Conservation (phyloP, 2,329 filamentous ascomycete genomes). For the Colletotrichum trifolii region DNA sequence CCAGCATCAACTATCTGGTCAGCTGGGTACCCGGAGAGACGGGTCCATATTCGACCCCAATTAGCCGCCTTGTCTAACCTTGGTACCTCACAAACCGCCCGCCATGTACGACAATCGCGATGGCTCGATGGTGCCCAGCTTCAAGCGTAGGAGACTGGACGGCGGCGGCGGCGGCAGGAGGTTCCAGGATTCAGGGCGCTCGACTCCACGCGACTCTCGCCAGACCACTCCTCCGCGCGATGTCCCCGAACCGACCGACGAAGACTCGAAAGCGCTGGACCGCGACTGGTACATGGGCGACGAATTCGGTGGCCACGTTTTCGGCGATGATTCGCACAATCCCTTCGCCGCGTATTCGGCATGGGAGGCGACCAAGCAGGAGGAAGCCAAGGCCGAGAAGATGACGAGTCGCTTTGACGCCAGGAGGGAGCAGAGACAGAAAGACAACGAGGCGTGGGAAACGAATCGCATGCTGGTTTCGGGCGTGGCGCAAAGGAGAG, state of each 20-base stretch:
- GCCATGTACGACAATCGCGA: constrained; percentile 46
- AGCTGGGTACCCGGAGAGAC: too few relatives aligned
- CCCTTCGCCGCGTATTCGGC: constrained; percentile 84
- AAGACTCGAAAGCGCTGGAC: constrained; percentile 81
- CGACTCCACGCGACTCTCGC: constrained; percentile 57
- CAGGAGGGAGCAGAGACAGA: constrained; percentile 84
- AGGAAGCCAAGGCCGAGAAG: constrained; percentile 81
- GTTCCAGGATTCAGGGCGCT: constrained; percentile 44
- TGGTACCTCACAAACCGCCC: neutral
- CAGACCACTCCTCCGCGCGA: constrained; percentile 53
- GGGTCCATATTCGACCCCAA: too few relatives aligned
- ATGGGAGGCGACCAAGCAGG: constrained; percentile 78
- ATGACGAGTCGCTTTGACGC: constrained; percentile 77
- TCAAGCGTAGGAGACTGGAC: constrained; percentile 75
- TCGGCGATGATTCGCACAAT: constrained; percentile 93
- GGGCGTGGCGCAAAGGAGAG: constrained; percentile 89
- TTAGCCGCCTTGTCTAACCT: too few relatives aligned
- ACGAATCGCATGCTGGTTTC: constrained; percentile 98
- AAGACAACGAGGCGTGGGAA: constrained; percentile 98
- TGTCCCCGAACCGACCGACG: constrained; percentile 70
- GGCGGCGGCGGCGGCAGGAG: constrained; percentile 45
- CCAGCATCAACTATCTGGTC: too few relatives aligned
- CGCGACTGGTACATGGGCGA: constrained; percentile 94
- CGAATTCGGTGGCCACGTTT: constrained; percentile 82
- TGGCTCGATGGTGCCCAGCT: constrained; percentile 53